These are phyloP conservation scores for Eucalyptus sp. DNA, from an alignment of 345 rosid genomes.

Conservation along the genomic window DNA sequence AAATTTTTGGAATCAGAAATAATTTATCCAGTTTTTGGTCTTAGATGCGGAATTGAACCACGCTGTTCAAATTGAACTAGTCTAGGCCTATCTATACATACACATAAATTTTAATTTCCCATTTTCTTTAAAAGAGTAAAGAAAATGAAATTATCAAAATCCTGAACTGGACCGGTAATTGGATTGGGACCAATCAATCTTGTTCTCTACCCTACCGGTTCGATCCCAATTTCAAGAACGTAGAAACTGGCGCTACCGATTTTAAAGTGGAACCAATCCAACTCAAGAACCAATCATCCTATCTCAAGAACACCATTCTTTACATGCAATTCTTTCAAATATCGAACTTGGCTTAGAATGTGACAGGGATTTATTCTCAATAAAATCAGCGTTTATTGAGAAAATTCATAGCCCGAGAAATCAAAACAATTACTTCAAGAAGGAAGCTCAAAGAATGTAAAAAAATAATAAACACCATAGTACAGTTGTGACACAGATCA, in stretches of 20 bases:
- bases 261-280: background rate
- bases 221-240: rapidly evolving
- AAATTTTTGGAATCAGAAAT: rapidly evolving
- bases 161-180: rapidly evolving
- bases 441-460: background rate
- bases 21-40: background rate
- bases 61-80: rapidly evolving
- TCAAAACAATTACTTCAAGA: background rate
- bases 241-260: rapidly evolving
- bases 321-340: background rate
- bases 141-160: rapidly evolving
- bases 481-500: background rate
- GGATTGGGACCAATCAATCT: background rate
- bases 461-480: background rate
- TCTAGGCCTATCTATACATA: rapidly evolving
- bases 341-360: background rate
- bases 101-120: too few relatives aligned
- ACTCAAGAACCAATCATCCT: background rate
- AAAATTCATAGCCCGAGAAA: background rate
- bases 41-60: rapidly evolving
- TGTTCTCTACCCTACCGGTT: rapidly evolving
- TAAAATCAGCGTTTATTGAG: background rate
- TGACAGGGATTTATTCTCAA: background rate
- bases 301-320: background rate
- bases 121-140: background rate